Percentiles rank a stretch among this genome's conserved stretches.
Evolutionary conservation across 768 basidiomycete genomes (phyloP).

Genomic region (Lactarius sp.): DNA sequence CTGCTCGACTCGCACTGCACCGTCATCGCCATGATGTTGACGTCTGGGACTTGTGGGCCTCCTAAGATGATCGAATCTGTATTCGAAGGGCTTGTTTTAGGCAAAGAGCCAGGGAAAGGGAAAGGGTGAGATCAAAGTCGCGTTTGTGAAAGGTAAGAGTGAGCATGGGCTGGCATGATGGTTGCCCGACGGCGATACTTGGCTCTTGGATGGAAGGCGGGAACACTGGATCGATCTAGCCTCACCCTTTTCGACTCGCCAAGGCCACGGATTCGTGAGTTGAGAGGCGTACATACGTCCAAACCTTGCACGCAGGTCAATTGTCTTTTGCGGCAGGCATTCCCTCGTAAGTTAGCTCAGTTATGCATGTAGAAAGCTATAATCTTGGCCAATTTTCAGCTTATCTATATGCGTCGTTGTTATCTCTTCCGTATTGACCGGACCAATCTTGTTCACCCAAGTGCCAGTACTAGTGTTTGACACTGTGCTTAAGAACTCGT

Average conservation of each 20-base stretch:
- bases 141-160: constrained; percentile 58
- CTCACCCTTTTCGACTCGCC: no score
- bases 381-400: neutral
- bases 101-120: constrained; percentile 43
- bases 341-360: no score
- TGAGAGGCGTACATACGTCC: no score
- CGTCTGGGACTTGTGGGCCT: constrained; percentile 61
- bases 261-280: no score
- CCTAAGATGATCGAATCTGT: constrained; percentile 81
- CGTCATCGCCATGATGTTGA: constrained; percentile 72
- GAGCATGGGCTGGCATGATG: no score
- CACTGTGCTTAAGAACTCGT: constrained; percentile 54
- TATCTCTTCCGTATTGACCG: constrained; percentile 56
- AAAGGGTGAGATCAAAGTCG: constrained; percentile 42
- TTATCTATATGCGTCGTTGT: constrained; percentile 15
- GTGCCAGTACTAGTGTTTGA: constrained; percentile 69
- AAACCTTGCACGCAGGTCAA: no score
- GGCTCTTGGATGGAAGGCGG: no score
- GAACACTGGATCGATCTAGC: no score
- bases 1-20: constrained; percentile 63
- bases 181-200: no score
- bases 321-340: no score
- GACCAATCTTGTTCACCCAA: constrained; percentile 72
- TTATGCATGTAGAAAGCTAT: no score
- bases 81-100: constrained; percentile 69